Percentiles rank a stretch among this genome's conserved stretches.
phyloP scores from a whole-genome alignment of 805 yeast genomes.

The Saccharomycopsis malanga region DNA sequence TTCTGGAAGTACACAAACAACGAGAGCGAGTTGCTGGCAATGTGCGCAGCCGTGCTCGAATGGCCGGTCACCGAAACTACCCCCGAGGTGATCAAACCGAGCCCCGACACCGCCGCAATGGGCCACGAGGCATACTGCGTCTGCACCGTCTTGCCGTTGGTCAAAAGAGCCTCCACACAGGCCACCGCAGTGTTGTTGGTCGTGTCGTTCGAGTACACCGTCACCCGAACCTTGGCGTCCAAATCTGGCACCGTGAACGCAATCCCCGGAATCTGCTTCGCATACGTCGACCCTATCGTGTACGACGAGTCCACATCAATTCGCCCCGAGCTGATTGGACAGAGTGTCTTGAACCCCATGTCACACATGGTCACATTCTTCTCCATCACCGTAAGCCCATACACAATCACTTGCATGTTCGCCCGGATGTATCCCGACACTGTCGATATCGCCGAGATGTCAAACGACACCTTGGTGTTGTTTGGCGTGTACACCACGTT shows the following conservation, averaged over 20 bases:
- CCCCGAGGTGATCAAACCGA: conserved; percentile 84
- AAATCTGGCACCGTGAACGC: conserved; percentile 91
- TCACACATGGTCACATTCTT: conserved; percentile 58
- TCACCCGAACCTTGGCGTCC: conserved; percentile 82
- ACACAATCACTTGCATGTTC: conserved; percentile 58
- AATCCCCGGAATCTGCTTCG: conserved; percentile 61
- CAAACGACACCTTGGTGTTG: conserved; percentile 54
- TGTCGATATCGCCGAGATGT: conserved; percentile 72
- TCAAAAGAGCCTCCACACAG: conserved; percentile 81
- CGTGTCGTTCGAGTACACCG: conserved; percentile 47
- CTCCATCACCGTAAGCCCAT: conserved; percentile 64
- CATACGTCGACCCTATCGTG: conserved; percentile 33
- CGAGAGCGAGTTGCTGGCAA: conserved; percentile 93
- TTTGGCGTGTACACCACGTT: conserved; percentile 67
- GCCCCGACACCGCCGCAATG: conserved; percentile 82
- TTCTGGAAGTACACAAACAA: conserved; percentile 91
- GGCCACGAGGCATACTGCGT: conserved; percentile 94
- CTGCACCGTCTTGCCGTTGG: conserved; percentile 91
- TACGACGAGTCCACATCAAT: conserved; percentile 58
- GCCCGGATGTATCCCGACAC: conserved; percentile 68
- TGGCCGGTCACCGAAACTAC: conserved; percentile 82
- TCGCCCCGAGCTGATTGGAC: conserved; percentile 87
- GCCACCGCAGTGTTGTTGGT: conserved; percentile 50
- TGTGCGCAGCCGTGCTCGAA: conserved; percentile 89
- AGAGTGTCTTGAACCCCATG: conserved; percentile 47